Evolutionary conservation across 345 rosid genomes (phyloP).

Genomic region (Rhizophora mangle): DNA sequence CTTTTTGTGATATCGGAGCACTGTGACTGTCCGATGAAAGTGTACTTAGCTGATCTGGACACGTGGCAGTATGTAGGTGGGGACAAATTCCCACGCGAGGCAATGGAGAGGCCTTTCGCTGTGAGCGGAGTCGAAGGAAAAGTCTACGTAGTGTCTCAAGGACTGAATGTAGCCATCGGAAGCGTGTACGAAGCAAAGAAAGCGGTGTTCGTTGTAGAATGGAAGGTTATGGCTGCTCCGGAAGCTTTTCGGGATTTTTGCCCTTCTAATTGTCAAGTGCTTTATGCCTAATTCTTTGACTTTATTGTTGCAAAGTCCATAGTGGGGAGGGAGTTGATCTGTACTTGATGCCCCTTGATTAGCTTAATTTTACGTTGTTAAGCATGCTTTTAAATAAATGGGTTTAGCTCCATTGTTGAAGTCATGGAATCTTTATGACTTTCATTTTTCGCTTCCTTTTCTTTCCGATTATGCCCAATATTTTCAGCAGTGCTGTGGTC

Average conservation of each 20-base stretch:
- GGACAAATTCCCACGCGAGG: constrained; percentile 42
- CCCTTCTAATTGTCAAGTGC: constrained; percentile 57
- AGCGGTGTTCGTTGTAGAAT: constrained; percentile 34
- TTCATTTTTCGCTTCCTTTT: no score
- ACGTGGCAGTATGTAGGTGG: constrained; percentile 59
- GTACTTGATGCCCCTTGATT: no score
- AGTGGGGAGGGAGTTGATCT: no score
- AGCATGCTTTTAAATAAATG: no score
- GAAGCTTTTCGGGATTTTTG: constrained; percentile 35
- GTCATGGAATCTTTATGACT: no score
- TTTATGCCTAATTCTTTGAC: constrained; percentile 39
- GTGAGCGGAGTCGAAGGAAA: constrained; percentile 42
- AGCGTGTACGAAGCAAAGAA: constrained; percentile 23
- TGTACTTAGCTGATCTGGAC: constrained; percentile 42
- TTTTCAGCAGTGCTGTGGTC: no score
- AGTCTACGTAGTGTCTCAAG: constrained; percentile 53
- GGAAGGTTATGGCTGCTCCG: constrained; percentile 47
- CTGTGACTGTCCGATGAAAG: constrained; percentile 64
- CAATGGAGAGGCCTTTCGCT: constrained; percentile 50
- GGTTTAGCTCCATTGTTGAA: no score
- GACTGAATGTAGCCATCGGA: constrained; percentile 57
- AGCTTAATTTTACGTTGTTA: no score
- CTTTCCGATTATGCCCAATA: no score
- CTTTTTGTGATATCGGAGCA: constrained; percentile 64
- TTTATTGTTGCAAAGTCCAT: no score